Conservation (phyloP, 192 early-diverging fungal genomes). For the Mortierella claussenii region DNA sequence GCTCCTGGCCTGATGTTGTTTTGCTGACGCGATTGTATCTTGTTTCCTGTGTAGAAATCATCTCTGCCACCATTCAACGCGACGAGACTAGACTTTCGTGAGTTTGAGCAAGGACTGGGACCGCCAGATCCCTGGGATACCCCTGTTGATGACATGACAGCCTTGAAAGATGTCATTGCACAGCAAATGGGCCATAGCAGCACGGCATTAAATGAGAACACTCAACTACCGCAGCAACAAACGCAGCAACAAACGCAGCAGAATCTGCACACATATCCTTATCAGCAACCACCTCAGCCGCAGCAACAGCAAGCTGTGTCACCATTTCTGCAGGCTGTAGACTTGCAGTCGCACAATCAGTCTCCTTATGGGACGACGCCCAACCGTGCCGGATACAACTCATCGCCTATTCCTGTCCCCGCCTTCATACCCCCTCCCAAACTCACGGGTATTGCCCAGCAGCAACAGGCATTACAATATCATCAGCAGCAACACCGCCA, state of each 20-base stretch:
- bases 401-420: conserved; percentile 34
- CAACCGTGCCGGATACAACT: conserved; percentile 19
- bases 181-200: conserved; percentile 50
- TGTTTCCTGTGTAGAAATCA: conserved; percentile 24
- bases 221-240: conserved; percentile 7
- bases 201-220: not conserved
- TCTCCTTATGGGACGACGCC: conserved; percentile 2
- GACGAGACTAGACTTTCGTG: conserved; percentile 61
- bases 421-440: conserved; percentile 25
- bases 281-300: conserved; percentile 15
- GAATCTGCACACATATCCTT: conserved; percentile 1
- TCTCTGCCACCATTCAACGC: conserved; percentile 24
- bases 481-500: conserved; percentile 40
- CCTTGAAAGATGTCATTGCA: conserved; percentile 63
- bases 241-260: conserved; percentile 15
- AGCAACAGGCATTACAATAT: conserved; percentile 18
- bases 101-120: conserved; percentile 74
- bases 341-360: conserved; percentile 5
- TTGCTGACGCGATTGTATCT: not conserved
- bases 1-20: no score
- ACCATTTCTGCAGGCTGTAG: not conserved
- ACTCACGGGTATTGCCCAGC: conserved; percentile 20
- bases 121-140: conserved; percentile 72
- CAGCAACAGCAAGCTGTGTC: not conserved
- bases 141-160: conserved; percentile 65